These are phyloP conservation scores for Neocucurbitaria cava DNA, from an alignment of 2,329 filamentous ascomycete species.

Conservation along the genomic window DNA sequence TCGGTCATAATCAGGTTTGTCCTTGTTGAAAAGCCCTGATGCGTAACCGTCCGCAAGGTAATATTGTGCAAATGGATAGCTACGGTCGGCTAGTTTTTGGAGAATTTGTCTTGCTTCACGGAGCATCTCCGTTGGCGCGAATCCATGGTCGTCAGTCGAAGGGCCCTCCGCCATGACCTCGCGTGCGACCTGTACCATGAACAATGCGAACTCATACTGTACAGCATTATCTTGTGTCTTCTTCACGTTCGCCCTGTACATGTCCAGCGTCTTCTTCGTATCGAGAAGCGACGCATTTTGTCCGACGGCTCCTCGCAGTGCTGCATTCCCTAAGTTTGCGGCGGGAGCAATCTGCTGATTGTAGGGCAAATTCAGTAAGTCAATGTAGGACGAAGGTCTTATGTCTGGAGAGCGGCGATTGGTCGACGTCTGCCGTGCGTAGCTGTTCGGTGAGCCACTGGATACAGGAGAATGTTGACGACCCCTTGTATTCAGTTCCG, in stretches of 20 bases:
- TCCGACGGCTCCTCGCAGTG: slow-evolving; percentile 79
- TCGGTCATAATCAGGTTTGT: slow-evolving; percentile 87
- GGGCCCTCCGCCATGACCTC: slow-evolving; percentile 61
- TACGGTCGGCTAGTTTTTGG: slow-evolving; percentile 82
- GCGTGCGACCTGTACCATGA: slow-evolving; percentile 87
- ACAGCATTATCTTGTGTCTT: slow-evolving; percentile 91
- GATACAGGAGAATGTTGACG: slow-evolving; percentile 60
- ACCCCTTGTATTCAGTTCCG: slow-evolving; percentile 70
- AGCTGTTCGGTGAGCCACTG: slow-evolving; percentile 49
- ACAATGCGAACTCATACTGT: slow-evolving; percentile 96
- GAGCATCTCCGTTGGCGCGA: slow-evolving; percentile 68
- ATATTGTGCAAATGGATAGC: slow-evolving; percentile 97
- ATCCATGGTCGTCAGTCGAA: slow-evolving; percentile 49
- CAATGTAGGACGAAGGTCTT: slow-evolving; percentile 66
- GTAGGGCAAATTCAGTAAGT: slow-evolving; percentile 72
- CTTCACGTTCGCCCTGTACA: slow-evolving; percentile 97
- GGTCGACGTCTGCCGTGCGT: slow-evolving; percentile 58
- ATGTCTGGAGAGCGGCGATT: slow-evolving; percentile 64
- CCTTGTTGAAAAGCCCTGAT: slow-evolving; percentile 93
- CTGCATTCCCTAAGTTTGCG: slow-evolving; percentile 76
- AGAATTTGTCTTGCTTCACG: slow-evolving; percentile 89
- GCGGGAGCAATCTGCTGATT: slow-evolving; percentile 76
- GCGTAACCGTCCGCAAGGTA: slow-evolving; percentile 95
- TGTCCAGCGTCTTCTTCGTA: slow-evolving; percentile 91
- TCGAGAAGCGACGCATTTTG: slow-evolving; percentile 90